A percentile compares a stretch with the other conserved stretches of the same genome.
Conservation (phyloP, 2,329 filamentous ascomycete genomes). For the Aspergillus hortae region DNA sequence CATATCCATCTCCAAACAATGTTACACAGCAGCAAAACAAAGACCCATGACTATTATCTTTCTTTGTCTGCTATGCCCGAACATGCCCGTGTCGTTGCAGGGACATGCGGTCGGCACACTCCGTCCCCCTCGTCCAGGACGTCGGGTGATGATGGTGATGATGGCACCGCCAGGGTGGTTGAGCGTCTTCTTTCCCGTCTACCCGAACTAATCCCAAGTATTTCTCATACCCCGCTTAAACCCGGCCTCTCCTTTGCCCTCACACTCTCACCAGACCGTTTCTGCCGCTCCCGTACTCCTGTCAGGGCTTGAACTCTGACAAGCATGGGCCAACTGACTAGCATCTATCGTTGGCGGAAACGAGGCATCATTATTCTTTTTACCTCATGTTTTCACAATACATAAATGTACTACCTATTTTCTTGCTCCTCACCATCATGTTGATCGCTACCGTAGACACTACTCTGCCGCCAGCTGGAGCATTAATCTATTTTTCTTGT, state of each 20-base stretch:
- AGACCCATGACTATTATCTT: too few species aligned
- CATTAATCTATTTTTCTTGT: slow-evolving; percentile 6
- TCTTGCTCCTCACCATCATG: background rate
- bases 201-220: background rate
- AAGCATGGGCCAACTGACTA: slow-evolving; percentile 18
- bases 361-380: too few species aligned
- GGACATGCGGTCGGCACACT: too few species aligned
- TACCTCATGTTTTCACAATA: too few species aligned
- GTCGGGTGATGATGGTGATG: too few species aligned
- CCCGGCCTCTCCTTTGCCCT: slow-evolving; percentile 8
- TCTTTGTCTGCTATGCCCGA: too few species aligned
- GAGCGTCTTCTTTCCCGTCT: background rate
- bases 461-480: background rate
- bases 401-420: background rate
- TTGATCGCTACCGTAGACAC: background rate
- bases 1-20: too few species aligned
- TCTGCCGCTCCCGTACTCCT: slow-evolving; percentile 24
- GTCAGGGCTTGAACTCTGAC: slow-evolving; percentile 22
- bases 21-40: too few species aligned
- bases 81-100: too few species aligned
- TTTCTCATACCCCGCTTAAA: background rate
- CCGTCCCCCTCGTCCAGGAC: background rate
- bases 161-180: background rate
- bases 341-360: too few species aligned
- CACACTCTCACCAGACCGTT: slow-evolving; percentile 17